phyloP scores from a whole-genome alignment of 2,329 filamentous ascomycete genomes.

The Ophiocordyceps camponoti-rufipedis region DNA sequence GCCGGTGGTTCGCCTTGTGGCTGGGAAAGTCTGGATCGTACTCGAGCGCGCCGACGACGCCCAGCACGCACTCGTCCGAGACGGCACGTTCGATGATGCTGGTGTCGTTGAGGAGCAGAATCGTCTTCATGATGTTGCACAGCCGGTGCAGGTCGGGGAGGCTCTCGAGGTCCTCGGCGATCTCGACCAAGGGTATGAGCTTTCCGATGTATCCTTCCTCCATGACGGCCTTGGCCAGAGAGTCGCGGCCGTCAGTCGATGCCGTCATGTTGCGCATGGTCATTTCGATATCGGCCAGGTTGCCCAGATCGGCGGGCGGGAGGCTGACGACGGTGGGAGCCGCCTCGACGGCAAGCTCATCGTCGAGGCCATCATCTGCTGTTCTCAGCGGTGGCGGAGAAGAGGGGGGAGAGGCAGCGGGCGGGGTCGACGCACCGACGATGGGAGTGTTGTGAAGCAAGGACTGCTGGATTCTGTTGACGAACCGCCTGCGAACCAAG shows the following conservation, averaged over 20 bases:
- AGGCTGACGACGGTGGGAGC: conserved; percentile 47
- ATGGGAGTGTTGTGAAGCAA: conserved; percentile 27
- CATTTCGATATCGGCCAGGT: conserved; percentile 68
- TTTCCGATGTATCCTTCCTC: conserved; percentile 74
- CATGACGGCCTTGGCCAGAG: conserved; percentile 73
- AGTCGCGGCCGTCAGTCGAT: conserved; percentile 61
- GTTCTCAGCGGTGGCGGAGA: conserved; percentile 7
- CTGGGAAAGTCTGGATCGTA: conserved; percentile 97
- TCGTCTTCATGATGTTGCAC: conserved; percentile 95
- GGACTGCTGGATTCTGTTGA: conserved; percentile 67
- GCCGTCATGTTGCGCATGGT: conserved; percentile 64
- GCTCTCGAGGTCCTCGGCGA: conserved; percentile 84
- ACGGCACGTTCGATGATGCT: conserved; percentile 89
- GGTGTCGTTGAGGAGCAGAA: conserved; percentile 89
- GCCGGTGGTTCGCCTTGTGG: conserved; percentile 92
- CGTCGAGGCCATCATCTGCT: conserved; percentile 68
- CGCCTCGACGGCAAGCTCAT: conserved; percentile 65
- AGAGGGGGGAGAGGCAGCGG: neutral
- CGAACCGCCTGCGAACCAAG: conserved; percentile 54
- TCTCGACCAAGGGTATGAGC: conserved; percentile 67
- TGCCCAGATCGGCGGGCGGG: conserved; percentile 63
- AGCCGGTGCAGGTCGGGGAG: conserved; percentile 71
- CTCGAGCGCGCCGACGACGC: conserved; percentile 87
- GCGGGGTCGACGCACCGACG: neutral
- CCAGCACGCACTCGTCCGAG: conserved; percentile 72